These are phyloP conservation scores for Leishmania martiniquensis DNA, from an alignment of 208 protist species.

Conservation along the genomic window DNA sequence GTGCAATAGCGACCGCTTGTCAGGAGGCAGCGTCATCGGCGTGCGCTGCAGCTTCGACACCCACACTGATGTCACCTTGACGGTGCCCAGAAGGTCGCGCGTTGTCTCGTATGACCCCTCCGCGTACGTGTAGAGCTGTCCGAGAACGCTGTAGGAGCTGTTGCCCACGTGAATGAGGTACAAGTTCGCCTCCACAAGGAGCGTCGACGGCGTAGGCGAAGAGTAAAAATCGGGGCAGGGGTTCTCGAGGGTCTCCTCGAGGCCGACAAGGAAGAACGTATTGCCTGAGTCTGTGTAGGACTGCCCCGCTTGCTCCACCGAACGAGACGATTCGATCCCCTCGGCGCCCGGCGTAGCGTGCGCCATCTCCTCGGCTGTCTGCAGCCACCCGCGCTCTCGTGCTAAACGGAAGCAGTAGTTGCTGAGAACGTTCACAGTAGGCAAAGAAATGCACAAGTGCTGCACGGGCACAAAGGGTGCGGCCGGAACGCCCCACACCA, in stretches of 20 bases:
- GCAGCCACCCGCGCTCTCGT: constrained; percentile 67
- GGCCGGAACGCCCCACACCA: constrained; percentile 52
- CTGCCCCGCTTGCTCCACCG: constrained; percentile 28
- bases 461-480: constrained; percentile 65
- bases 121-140: constrained; percentile 46
- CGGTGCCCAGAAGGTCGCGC: constrained; percentile 42
- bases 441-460: constrained; percentile 57
- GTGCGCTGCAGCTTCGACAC: constrained; percentile 51
- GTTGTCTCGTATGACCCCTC: constrained; percentile 32
- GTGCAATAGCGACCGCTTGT: constrained; percentile 12
- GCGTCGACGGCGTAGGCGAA: constrained; percentile 38
- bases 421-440: constrained; percentile 51
- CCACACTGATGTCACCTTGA: constrained; percentile 59
- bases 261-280: constrained; percentile 70
- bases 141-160: constrained; percentile 58
- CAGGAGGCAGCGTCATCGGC: constrained; percentile 22
- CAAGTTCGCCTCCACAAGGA: constrained; percentile 41
- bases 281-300: constrained; percentile 21
- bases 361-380: constrained; percentile 30
- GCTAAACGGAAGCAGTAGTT: constrained; percentile 63
- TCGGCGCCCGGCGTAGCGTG: constrained; percentile 17
- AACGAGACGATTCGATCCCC: neutral
- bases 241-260: constrained; percentile 43
- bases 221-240: constrained; percentile 31
- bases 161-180: constrained; percentile 51